Base-by-base conservation (phyloP, 495 filamentous ascomycete genomes). In the Darksidea phi region DNA sequence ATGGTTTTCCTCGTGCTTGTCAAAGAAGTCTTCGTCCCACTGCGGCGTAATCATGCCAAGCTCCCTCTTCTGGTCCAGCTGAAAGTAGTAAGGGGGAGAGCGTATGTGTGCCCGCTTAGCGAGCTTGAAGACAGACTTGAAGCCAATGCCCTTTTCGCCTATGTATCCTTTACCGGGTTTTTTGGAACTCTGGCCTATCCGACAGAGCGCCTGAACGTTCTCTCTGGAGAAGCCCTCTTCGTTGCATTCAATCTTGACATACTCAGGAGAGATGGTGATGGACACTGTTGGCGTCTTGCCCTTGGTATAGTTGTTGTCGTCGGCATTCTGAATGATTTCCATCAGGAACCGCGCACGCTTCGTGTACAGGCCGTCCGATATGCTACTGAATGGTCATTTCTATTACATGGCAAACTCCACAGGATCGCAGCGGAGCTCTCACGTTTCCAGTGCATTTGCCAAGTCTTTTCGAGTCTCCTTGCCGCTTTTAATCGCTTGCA, bases 11-110 rank as follows among this genome's bases (percentile, higher is more conserved):
- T 38, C 15, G 36, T 8, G 8, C 7, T 15, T 7, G 15, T 7
- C 15, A 15, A 38, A 38, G 36, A 38, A 38, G 7, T 38, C 15
- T 15, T 38, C 36, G 15, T 71, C 57, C 76, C 75, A 78, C 5
- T 69, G 48, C 6, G 77, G 78, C 0, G 72, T 66, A 23, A 80
- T 74, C 76, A 79, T 80, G 15, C 78, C 77, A 53, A 78, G 49
- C 26, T 34, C 49, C 11, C 8, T 18, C 13, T 23, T 52, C 12
- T 52, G 26, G 12, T 52, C 49, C 6, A 52, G 25, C 26, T 24
- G 6, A 32, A 52, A 52, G 20, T 24, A 52, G 25, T 25, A 52
- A 26, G 49, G 49, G 12, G 6, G 20, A 17, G 49, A 52, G 20
- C 26, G 49, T n/a, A 52, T 34, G 23, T 52, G 49, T 12, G 26